Conservation (phyloP, 805 yeast genomes). For the Brettanomyces custersianus region DNA sequence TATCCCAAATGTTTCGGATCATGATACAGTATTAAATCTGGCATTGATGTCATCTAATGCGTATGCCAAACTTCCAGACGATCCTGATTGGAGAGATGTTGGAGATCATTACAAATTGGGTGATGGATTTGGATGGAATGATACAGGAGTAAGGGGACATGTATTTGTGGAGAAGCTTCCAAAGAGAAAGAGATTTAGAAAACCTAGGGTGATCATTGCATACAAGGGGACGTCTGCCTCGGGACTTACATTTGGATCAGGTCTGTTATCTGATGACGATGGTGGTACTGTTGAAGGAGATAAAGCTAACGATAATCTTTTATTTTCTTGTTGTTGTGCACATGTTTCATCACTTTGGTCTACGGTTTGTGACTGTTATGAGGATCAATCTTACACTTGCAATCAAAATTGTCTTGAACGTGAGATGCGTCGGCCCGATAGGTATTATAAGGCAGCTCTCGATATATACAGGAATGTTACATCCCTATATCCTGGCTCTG, state of each 20-base stretch:
- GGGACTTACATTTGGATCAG: conserved; percentile 37
- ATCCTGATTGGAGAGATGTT: conserved; percentile 79
- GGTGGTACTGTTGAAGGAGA: conserved; percentile 72
- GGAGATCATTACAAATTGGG: conserved; percentile 36
- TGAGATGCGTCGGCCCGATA: conserved; percentile 63
- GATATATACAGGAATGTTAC: conserved; percentile 71
- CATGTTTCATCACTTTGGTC: conserved; percentile 86
- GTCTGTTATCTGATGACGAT: conserved; percentile 33
- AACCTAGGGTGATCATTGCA: conserved; percentile 52
- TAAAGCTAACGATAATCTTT: conserved; percentile 75
- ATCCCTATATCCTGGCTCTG: conserved; percentile 53
- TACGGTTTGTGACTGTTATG: conserved; percentile 91
- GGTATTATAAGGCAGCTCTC: conserved; percentile 73
- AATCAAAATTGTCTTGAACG: conserved; percentile 78
- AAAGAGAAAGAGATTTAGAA: conserved; percentile 11
- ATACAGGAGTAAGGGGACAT: conserved; percentile 83
- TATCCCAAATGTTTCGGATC: conserved; percentile 72
- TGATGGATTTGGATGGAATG: conserved; percentile 80
- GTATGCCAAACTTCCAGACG: conserved; percentile 65
- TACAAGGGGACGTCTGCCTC: conserved; percentile 92
- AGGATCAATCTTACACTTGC: conserved; percentile 67
- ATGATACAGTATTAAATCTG: conserved; percentile 59
- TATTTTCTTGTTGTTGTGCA: conserved; percentile 95
- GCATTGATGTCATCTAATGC: conserved; percentile 90
- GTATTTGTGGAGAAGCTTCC: conserved; percentile 57